phyloP scores from a whole-genome alignment of 208 protist species.

The Herpetomonas muscarum region DNA sequence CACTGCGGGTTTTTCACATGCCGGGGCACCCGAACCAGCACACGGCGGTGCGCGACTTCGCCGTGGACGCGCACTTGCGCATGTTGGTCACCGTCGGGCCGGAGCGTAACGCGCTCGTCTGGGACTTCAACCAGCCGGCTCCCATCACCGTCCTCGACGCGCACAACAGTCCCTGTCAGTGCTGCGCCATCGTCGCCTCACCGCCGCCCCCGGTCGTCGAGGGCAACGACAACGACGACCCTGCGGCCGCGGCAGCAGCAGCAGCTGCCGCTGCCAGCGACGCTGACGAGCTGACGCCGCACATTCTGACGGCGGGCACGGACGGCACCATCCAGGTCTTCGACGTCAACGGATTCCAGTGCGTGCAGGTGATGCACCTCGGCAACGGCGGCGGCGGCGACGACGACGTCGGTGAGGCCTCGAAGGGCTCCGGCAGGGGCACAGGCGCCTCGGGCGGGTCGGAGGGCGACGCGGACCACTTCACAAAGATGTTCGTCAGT shows the following conservation, averaged over 20 bases:
- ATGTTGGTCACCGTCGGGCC: conserved; percentile 74
- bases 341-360: conserved; percentile 52
- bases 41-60: conserved; percentile 58
- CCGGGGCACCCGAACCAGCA: conserved; percentile 30
- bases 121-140: conserved; percentile 62
- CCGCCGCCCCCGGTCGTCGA: too few species aligned
- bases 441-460: conserved; percentile 5
- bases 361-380: conserved; percentile 51
- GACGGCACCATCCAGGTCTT: conserved; percentile 72
- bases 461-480: conserved; percentile 7
- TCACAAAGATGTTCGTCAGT: conserved; percentile 21
- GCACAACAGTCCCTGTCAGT: conserved; percentile 60
- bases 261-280: background rate
- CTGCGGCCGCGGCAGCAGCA: background rate
- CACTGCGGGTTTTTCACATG: conserved; percentile 37
- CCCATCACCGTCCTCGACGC: conserved; percentile 59
- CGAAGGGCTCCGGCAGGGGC: conserved; percentile 24
- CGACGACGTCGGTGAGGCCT: conserved; percentile 4
- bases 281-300: background rate
- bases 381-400: conserved; percentile 11
- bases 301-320: conserved; percentile 54
- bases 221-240: too few species aligned
- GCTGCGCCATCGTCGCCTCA: conserved; percentile 37
- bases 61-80: conserved; percentile 41
- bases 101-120: conserved; percentile 72